Conservation (phyloP, 257 asterid genomes). For the Solanum chiquidenum region DNA sequence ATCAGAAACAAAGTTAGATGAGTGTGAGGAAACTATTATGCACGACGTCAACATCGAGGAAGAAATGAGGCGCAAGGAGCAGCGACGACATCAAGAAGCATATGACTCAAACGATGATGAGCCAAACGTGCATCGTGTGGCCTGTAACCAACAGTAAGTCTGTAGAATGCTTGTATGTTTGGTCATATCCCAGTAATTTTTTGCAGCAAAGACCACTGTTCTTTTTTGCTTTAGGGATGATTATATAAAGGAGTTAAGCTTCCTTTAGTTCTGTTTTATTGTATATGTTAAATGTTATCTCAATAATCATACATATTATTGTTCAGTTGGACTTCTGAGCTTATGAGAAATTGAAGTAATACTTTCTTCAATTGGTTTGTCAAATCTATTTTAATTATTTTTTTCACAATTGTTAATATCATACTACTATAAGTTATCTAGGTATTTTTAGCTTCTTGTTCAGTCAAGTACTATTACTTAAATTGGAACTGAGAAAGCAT, state of each 20-base stretch:
- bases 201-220: neutral
- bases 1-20: conserved; percentile 2
- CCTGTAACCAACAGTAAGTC: conserved; percentile 23
- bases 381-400: no score
- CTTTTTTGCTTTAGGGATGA: neutral
- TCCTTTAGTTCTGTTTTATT: neutral
- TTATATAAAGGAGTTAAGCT: neutral
- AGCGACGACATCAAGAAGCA: conserved; percentile 15
- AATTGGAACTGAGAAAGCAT: neutral
- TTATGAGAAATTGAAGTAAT: neutral
- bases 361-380: neutral
- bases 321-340: neutral
- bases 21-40: conserved; percentile 16
- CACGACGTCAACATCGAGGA: conserved; percentile 19
- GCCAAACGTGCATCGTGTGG: conserved; percentile 9
- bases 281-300: neutral
- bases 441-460: neutral
- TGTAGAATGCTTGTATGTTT: neutral
- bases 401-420: neutral
- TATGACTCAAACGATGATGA: conserved; percentile 14
- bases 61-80: conserved; percentile 19
- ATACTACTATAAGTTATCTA: neutral
- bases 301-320: neutral
- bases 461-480: neutral
- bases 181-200: neutral